phyloP scores from a whole-genome alignment of 163 green algal genomes.

The Chlorella variabilis region DNA sequence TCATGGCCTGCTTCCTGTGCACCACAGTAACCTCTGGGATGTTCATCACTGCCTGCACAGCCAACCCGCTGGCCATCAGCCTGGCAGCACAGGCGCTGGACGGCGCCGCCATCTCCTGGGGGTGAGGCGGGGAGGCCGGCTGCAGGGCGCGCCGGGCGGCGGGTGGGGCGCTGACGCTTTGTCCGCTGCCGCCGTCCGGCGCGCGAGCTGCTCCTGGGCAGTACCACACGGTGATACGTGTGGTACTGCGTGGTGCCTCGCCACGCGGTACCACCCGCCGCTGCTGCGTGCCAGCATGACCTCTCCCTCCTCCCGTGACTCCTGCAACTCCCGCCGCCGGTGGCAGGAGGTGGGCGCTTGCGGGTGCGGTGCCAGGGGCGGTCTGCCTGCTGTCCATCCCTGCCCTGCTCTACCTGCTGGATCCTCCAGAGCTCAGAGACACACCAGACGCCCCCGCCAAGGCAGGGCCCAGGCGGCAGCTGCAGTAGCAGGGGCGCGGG shows the following conservation, averaged over 20 bases:
- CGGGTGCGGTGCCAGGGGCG: conserved; percentile 92
- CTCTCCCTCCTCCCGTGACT: too few relatives aligned
- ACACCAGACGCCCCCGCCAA: conserved; percentile 93
- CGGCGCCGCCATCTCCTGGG: conserved; percentile 85
- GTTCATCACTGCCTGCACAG: conserved; percentile 99
- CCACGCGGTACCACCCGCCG: too few relatives aligned
- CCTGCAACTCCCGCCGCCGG: conserved; percentile 63
- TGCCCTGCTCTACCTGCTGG: conserved; percentile 95
- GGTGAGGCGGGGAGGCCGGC: too few relatives aligned
- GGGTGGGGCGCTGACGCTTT: too few relatives aligned
- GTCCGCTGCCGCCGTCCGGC: too few relatives aligned
- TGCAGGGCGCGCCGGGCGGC: too few relatives aligned
- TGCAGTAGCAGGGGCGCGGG: too few relatives aligned
- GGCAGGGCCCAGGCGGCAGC: too few relatives aligned
- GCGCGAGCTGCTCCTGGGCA: too few relatives aligned
- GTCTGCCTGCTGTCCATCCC: conserved; percentile 86
- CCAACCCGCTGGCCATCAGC: conserved; percentile 95
- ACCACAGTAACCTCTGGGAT: conserved; percentile 88
- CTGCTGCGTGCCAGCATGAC: too few relatives aligned
- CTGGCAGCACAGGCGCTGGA: conserved; percentile 84
- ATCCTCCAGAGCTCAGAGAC: conserved; percentile 93
- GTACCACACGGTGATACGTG: background rate
- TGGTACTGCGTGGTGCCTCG: too few relatives aligned
- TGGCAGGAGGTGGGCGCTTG: conserved; percentile 97
- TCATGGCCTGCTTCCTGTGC: conserved; percentile 97